These are phyloP conservation scores for Aspergillus pseudoviridinutans DNA, from an alignment of 2,329 filamentous ascomycete genomes.

Conservation along the genomic window DNA sequence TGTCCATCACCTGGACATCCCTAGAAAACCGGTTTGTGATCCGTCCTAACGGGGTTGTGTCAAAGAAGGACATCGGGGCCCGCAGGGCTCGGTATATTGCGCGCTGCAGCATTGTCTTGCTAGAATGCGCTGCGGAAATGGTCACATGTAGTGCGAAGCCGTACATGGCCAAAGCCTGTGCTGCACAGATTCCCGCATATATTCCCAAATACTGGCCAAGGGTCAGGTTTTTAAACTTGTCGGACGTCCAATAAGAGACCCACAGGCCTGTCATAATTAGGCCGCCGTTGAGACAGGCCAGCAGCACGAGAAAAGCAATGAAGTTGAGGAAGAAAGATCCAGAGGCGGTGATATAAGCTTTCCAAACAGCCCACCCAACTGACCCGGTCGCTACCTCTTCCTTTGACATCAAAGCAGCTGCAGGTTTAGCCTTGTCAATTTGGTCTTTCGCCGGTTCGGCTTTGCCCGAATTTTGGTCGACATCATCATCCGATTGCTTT, in stretches of 20 bases:
- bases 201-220: constrained; percentile 67
- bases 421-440: constrained; percentile 13
- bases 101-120: constrained; percentile 73
- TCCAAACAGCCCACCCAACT: constrained; percentile 76
- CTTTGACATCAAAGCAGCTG: constrained; percentile 42
- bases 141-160: constrained; percentile 74
- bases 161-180: constrained; percentile 74
- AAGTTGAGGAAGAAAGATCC: constrained; percentile 59
- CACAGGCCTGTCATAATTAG: constrained; percentile 88
- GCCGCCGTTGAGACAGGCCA: constrained; percentile 71
- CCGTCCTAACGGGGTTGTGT: constrained; percentile 89
- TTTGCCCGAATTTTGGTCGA: constrained; percentile 49
- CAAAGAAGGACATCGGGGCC: constrained; percentile 84
- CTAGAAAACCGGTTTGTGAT: constrained; percentile 96
- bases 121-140: constrained; percentile 73
- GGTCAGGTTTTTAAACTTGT: constrained; percentile 62
- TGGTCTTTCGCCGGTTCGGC: constrained; percentile 37
- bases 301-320: constrained; percentile 58
- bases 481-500: constrained; percentile 44
- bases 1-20: constrained; percentile 96
- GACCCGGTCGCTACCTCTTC: constrained; percentile 64
- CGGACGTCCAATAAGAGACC: constrained; percentile 89
- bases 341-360: constrained; percentile 70
- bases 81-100: constrained; percentile 72
- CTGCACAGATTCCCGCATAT: constrained; percentile 66